Base-by-base conservation (phyloP, 2,329 filamentous ascomycete species). In the Exophiala oligosperma region DNA sequence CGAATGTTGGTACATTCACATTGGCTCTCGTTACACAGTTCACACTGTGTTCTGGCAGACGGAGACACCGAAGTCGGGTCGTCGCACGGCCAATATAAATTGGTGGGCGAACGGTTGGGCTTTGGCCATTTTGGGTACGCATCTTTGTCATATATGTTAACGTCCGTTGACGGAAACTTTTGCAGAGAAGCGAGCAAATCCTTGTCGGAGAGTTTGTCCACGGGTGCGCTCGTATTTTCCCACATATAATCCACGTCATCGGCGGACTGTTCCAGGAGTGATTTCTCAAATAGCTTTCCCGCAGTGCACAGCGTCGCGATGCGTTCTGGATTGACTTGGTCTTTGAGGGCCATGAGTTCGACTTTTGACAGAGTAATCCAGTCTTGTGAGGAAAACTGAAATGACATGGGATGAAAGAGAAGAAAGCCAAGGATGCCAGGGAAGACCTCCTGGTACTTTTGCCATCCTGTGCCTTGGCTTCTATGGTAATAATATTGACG, bases 161-260 rank as follows among this genome's bases (percentile, higher is more conserved):
- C 47, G 21, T 14, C 11, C 7, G 14, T 12, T 5, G 26, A 14
- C 21, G 47, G 47, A 24, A 49, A 32, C 4, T 2, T 4, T 12
- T 32, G 9, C 11, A 49, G 23, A 8, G 8, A 17, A 12, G 11
- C 11, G 26, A 49, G 47, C 21, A 37, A 14, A 12, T 49, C 47
- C 3, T 21, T n/a, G 11, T 32, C 32, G 14, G 47, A 49, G 21
- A 32, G n/a, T 12, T 23, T 26, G 14, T 4, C 32, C n/a, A 37
- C 11, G 21, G 41, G n/a, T 17, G 11, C n/a, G 9, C 21, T 46
- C 23, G 9, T 11, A 4, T 4, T 24, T 28, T 52, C 49, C 49
- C 49, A 52, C 11, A 40, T 8, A 35, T 40, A 52, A 14, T 52
- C 49, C 4, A 52, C 32, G n/a, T 50, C 48, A 37, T 32, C 48